Conservation (phyloP, 2,329 filamentous ascomycete species). For the Stagonosporopsis chrysanthemi region DNA sequence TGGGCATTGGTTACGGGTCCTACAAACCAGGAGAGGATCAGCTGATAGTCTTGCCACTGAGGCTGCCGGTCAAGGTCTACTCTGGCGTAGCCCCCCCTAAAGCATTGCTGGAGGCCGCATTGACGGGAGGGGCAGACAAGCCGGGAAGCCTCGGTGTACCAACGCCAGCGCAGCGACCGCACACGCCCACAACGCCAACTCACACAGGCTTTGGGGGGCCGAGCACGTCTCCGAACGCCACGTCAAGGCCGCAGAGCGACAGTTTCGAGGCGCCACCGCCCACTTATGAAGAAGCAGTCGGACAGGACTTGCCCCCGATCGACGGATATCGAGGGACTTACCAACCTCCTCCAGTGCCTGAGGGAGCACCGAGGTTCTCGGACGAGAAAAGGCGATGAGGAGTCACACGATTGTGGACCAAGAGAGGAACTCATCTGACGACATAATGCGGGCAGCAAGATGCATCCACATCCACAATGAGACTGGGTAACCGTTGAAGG, state of each 20-base stretch:
- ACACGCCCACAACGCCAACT: slow-evolving; percentile 37
- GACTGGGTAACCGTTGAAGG: slow-evolving; percentile 12
- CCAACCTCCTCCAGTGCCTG: slow-evolving; percentile 52
- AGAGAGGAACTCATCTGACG: slow-evolving; percentile 5
- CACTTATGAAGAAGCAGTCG: slow-evolving; percentile 93
- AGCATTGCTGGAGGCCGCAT: slow-evolving; percentile 74
- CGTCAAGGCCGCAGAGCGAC: slow-evolving; percentile 14
- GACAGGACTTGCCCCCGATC: slow-evolving; percentile 76
- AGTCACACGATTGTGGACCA: slow-evolving; percentile 13
- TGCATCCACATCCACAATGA: not conserved
- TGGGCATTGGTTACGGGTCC: slow-evolving; percentile 79
- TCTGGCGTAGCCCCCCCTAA: slow-evolving; percentile 86
- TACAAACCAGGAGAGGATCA: slow-evolving; percentile 67
- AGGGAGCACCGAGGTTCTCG: slow-evolving; percentile 47
- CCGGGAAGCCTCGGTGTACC: slow-evolving; percentile 24
- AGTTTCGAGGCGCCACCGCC: slow-evolving; percentile 69
- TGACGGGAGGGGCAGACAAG: slow-evolving; percentile 34
- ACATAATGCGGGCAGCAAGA: not conserved
- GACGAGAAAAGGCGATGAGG: slow-evolving; percentile 48
- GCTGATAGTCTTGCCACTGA: slow-evolving; percentile 77
- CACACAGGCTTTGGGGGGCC: slow-evolving; percentile 28
- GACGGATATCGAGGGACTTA: slow-evolving; percentile 75
- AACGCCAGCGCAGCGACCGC: slow-evolving; percentile 25
- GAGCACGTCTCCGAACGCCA: slow-evolving; percentile 20
- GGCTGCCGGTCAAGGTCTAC: slow-evolving; percentile 80